phyloP scores from a whole-genome alignment of 75 land plant species.

The Picea glauca region DNA sequence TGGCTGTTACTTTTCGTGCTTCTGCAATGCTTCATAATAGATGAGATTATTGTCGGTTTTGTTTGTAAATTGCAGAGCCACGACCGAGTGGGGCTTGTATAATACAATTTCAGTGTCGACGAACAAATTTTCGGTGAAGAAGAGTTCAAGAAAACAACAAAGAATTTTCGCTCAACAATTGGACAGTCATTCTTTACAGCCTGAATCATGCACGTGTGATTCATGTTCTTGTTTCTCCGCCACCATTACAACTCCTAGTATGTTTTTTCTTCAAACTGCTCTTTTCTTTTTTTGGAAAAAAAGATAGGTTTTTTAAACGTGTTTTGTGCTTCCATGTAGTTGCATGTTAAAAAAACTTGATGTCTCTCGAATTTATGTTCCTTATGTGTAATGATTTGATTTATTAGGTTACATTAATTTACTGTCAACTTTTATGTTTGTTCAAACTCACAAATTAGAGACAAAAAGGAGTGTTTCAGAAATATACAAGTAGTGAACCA shows the following conservation, averaged over 20 bases:
- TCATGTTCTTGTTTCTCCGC: not conserved
- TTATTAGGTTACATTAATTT: too few species aligned
- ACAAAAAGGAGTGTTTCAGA: too few species aligned
- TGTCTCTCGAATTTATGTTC: too few species aligned
- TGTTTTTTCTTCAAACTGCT: too few species aligned
- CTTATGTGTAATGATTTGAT: too few species aligned
- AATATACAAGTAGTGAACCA: too few species aligned
- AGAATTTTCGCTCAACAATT: not conserved
- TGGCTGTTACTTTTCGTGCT: not conserved
- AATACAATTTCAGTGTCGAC: not conserved
- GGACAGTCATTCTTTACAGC: not conserved
- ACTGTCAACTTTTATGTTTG: too few species aligned
- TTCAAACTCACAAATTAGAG: too few species aligned
- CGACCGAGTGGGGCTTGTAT: not conserved
- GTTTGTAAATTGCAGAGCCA: not conserved
- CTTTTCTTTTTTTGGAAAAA: too few species aligned
- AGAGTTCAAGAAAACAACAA: not conserved
- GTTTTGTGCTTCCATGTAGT: too few species aligned
- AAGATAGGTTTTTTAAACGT: too few species aligned
- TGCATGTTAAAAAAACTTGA: too few species aligned
- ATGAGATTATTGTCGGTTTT: not conserved
- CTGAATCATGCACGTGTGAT: not conserved
- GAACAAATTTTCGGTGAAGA: not conserved
- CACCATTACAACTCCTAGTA: not conserved
- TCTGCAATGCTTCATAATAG: not conserved